Evolutionary conservation across 345 rosid genomes (phyloP), one percentile per base, ranked within the genome.

Genomic region (Jatropha curcas): DNA sequence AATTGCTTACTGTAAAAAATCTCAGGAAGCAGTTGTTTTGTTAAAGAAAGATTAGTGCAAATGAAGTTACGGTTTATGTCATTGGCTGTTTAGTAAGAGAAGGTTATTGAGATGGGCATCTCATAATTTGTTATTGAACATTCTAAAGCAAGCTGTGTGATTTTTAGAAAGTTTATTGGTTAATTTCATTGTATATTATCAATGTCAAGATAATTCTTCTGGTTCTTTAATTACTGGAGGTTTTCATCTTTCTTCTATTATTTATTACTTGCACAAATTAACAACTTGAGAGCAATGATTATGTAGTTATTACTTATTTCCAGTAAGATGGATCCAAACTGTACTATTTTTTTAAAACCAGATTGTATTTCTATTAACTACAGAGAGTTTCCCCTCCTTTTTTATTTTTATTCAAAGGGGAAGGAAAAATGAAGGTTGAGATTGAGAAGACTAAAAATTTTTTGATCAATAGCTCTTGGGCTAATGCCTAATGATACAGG

Each of bases 1-100:
- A 2, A 91, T 96, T 75, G 96, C 93, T 83, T 94, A 96, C 76
- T 96, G 98, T 76, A 91, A 93, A 60, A 88, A 75, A 66, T 91
- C 98, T 55, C 87, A 84, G 51, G 85, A n/a, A 83, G 31, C 80
- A 80, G 35, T 67, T 57, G 46, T 65, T 82, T 65, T 74, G 73
- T 0, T 73, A 79, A 34, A 79, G 87, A 58, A 80, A 86, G 73
- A 76, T 79, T 60, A 73, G 78, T 65, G 79, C 70, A 16, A 78
- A 48, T 63, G 88, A 80, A 65, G 76, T 81, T 73, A 87, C 77
- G 74, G 50, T 67, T 25, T 81, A 72, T 73, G 46, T 75, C 77
- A 19, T 75, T 13, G 1, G 45, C 70, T 31, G 80, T 76, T 74
- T 80, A 46, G 67, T 59, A 68, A 53, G 30, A 28, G 24, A 22